Base-by-base conservation (phyloP, 805 yeast genomes). In the Brettanomyces naardenensis region DNA sequence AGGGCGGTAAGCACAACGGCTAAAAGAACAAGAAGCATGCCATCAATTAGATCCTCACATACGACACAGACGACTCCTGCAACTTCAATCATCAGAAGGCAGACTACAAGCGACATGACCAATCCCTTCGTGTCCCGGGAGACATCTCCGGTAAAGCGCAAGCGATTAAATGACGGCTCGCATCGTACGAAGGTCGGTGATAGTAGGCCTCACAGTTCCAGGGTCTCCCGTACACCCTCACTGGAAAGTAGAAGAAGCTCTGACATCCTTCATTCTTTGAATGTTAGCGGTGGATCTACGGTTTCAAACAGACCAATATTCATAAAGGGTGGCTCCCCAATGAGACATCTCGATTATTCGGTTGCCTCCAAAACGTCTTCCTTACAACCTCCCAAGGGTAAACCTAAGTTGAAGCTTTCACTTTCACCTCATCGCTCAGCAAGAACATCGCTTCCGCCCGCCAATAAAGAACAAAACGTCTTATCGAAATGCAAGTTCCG, bases 281-380 rank as follows among this genome's bases (percentile, higher is more conserved):
- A 28, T 14, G n/a, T 15, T 14, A 15, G 9, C 17, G 31, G 31
- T 11, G 48, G 49, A n/a, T 40, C 43, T 5, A 43, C 54, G 7
- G 48, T 49, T 14, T 49, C 53, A 2, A 51, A 52, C 29, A 47
- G 39, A 11, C 57, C 57, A 11, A 51, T 52, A 31, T 53, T 52
- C 11, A 49, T 52, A 22, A 50, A 50, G 17, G 57, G 57, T 7
- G 57, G 57, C 2, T 52, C 57, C 3, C 57, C 57, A 18, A 44
- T 51, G 44, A 43, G 48, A 23, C 40, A 38, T 9, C 28, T 32
- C 5, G 31, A 32, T 9, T 33, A 15, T n/a, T 14, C 23, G 14
- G 21, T 31, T 25, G 28, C 29, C 7, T 13, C 33, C 15, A 30
- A 11, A 9, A 30, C 33, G 6, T n/a, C 6, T 14, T 6, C 6